A percentile compares a stretch with the other conserved stretches of the same genome.
Conservation (phyloP, 129 eudicot genomes). For the Daucus carota region DNA sequence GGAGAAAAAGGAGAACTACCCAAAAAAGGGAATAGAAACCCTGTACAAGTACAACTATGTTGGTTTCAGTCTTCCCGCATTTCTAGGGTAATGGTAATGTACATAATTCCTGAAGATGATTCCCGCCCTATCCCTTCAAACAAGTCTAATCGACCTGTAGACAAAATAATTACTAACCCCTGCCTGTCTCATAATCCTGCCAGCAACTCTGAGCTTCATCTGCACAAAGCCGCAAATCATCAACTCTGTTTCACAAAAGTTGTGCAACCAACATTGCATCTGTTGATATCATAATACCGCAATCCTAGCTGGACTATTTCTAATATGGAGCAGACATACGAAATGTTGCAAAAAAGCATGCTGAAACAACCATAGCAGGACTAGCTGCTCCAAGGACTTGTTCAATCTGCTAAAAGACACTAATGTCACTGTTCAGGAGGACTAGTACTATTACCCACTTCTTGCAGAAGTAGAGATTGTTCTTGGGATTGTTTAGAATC, state of each 20-base stretch:
- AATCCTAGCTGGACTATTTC: not conserved
- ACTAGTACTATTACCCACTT: conserved; percentile 24
- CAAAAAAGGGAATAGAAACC: conserved; percentile 32
- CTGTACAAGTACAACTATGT: conserved; percentile 79
- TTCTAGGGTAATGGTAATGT: conserved; percentile 38
- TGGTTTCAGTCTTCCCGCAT: conserved; percentile 38
- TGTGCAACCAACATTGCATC: not conserved
- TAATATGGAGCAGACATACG: conserved; percentile 38
- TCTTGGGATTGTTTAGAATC: conserved; percentile 19
- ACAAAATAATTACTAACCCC: conserved; percentile 14
- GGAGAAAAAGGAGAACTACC: conserved; percentile 1
- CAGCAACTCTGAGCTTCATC: conserved; percentile 26
- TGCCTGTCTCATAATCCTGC: conserved; percentile 15
- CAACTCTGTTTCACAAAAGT: not conserved
- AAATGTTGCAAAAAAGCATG: conserved; percentile 33
- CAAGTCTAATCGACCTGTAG: conserved; percentile 11
- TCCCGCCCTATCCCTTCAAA: conserved; percentile 26
- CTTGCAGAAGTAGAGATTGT: conserved; percentile 30
- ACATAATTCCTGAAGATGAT: conserved; percentile 50
- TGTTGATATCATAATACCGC: not conserved
- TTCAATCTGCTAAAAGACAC: conserved; percentile 13
- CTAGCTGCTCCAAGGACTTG: conserved; percentile 17
- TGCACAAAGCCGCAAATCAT: conserved; percentile 19
- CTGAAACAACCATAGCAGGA: conserved; percentile 30
- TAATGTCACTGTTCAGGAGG: conserved; percentile 25